These are phyloP conservation scores for Knoxia roxburghii DNA, from an alignment of 257 asterid genomes.

Conservation along the genomic window DNA sequence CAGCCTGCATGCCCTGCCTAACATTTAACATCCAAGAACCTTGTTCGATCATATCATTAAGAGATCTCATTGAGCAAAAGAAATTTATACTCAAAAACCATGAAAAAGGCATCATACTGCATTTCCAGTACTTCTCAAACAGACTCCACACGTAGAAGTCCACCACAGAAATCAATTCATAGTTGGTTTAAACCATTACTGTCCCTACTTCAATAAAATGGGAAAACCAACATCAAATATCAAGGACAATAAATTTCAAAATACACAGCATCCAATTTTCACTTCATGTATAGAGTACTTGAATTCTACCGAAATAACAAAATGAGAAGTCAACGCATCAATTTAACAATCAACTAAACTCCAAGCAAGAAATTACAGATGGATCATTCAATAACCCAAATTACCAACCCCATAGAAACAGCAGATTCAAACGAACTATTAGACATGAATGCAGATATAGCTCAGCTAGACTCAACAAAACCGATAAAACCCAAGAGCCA, in stretches of 20 bases:
- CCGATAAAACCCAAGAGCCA: background rate
- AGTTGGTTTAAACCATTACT: background rate
- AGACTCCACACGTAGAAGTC: background rate
- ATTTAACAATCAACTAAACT: background rate
- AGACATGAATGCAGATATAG: background rate
- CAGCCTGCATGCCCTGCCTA: background rate
- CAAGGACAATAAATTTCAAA: background rate
- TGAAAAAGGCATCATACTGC: background rate
- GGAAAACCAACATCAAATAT: background rate
- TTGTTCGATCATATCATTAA: background rate
- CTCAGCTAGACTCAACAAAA: background rate
- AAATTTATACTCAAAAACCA: background rate
- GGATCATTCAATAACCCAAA: background rate
- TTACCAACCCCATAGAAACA: background rate
- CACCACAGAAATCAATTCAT: background rate
- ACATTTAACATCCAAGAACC: background rate
- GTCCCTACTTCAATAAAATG: slow-evolving; percentile 1
- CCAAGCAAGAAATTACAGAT: background rate
- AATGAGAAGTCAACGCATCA: background rate
- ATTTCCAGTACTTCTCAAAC: background rate
- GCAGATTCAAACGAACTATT: background rate
- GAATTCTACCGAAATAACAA: background rate
- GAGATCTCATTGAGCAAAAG: background rate
- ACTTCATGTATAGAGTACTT: background rate
- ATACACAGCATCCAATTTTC: background rate